Evolutionary conservation across 371 early-diverging fungal genomes (phyloP).

Genomic region (Apophysomyces sp.): DNA sequence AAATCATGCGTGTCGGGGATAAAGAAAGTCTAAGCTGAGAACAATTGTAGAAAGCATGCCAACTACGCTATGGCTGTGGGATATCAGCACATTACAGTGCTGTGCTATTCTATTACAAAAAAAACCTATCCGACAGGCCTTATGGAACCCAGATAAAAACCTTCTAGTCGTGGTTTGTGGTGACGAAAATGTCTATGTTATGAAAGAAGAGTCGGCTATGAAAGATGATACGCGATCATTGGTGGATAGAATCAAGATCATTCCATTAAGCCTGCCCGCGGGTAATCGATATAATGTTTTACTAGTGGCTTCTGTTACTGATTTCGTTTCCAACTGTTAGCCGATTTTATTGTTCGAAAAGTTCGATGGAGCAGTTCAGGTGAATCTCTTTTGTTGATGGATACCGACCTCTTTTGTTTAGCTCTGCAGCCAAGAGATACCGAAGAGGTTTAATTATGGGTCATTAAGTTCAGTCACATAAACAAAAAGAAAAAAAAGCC

Average conservation of each 20-base stretch:
- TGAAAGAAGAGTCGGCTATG: slow-evolving; percentile 24
- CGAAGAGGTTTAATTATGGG: too few relatives aligned
- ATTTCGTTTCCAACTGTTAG: slow-evolving; percentile 17
- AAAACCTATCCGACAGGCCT: slow-evolving; percentile 38
- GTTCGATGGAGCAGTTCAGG: slow-evolving; percentile 40
- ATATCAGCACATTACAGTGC: slow-evolving; percentile 38
- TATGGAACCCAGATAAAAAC: slow-evolving; percentile 60
- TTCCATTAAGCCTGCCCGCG: slow-evolving; percentile 19
- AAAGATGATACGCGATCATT: neutral
- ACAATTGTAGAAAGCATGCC: slow-evolving; percentile 59
- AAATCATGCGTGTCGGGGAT: too few relatives aligned
- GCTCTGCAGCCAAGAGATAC: slow-evolving; percentile 2
- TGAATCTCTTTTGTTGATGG: slow-evolving; percentile 33
- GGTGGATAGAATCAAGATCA: slow-evolving; percentile 6
- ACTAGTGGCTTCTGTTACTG: neutral
- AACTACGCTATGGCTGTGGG: slow-evolving; percentile 64
- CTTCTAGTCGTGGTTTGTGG: slow-evolving; percentile 53
- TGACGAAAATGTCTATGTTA: slow-evolving; percentile 41
- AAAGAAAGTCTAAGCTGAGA: too few relatives aligned
- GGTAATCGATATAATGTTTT: slow-evolving; percentile 9
- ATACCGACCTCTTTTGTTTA: slow-evolving; percentile 36
- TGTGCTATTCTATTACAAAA: slow-evolving; percentile 48
- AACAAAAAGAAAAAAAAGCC: too few relatives aligned
- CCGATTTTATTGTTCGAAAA: slow-evolving; percentile 31
- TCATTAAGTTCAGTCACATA: too few relatives aligned